Evolutionary conservation across 2,329 filamentous ascomycete species (phyloP), one percentile per base, ranked within the genome.

Genomic region (Fusarium siculi): DNA sequence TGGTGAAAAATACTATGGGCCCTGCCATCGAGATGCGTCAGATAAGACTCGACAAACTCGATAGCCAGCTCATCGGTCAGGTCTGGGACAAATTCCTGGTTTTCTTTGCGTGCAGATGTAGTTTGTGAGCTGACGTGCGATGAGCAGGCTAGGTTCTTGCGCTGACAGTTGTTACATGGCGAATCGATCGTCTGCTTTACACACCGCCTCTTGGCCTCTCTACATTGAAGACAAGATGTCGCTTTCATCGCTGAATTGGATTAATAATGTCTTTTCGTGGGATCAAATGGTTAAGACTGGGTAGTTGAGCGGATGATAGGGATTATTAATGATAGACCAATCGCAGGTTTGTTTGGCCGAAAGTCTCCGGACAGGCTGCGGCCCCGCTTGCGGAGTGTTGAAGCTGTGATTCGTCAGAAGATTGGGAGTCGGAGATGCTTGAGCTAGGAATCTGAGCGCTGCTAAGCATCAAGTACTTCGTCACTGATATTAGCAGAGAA

Each of bases 401-500:
- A 12, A 6, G 15, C 9, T 46, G 4, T 57, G 40, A 62, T 62
- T 62, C 36, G 59, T 19, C 19, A 14, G 15, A 1, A 4, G 0
- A 6, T 16, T 11, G 8, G 7, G 15, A 47, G 23, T 14, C 19
- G 8, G 11, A 36, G 40, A 46, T 4, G 12, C 16, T 44, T 52
- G 34, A 23, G 23, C 25, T 2, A 1, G 21, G 12, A 15, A 30
- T 30, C 6, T 21, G 1, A 3, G 15, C 1, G 19, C 4, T 52
- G 44, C 15, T 59, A 25, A 2, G 6, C 0, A 25, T 19, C 1
- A 32, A 18, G 56, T 52, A 40, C 8, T 7, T 5, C 1, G 3
- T 4, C 2, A 0, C 18, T 3, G 0, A 10, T 7, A 2, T 16
- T 2, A 14, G 15, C 2, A 5, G 9, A 1, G 6, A 6, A 14